Evolutionary conservation across 2,329 filamentous ascomycete species (phyloP).

Genomic region (Teratosphaeria viscida): DNA sequence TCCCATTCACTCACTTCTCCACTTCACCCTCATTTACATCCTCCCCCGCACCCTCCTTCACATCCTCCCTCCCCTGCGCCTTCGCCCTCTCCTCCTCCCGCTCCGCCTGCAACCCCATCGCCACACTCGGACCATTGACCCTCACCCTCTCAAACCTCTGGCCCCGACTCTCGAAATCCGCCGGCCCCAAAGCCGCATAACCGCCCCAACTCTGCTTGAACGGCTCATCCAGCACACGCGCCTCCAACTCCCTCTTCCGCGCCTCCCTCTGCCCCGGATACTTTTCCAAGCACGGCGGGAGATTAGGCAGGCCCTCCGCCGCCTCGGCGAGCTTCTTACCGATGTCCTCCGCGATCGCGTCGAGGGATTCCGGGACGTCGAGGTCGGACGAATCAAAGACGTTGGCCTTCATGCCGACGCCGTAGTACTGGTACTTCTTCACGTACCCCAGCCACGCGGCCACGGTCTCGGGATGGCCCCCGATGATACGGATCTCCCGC

Average conservation of each 20-base stretch:
- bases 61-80: background rate
- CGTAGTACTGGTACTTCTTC: conserved; percentile 83
- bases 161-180: conserved; percentile 11
- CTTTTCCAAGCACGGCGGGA: conserved; percentile 22
- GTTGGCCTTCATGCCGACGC: conserved; percentile 98
- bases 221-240: conserved; percentile 15
- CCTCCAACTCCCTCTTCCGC: conserved; percentile 13
- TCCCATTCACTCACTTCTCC: background rate
- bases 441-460: conserved; percentile 88
- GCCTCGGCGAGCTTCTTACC: conserved; percentile 16
- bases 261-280: conserved; percentile 17
- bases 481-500: conserved; percentile 81
- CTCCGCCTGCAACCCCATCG: background rate
- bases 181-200: conserved; percentile 17
- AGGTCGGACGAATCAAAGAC: conserved; percentile 72
- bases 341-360: conserved; percentile 23
- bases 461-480: conserved; percentile 79
- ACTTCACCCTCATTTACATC: background rate
- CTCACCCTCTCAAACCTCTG: conserved; percentile 3
- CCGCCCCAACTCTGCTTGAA: conserved; percentile 23
- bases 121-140: background rate
- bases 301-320: conserved; percentile 12
- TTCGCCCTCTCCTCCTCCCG: background rate
- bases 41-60: background rate
- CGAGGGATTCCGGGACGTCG: conserved; percentile 24